Evolutionary conservation across 2,329 filamentous ascomycete genomes (phyloP).

Genomic region (Coleophoma cylindrospora): DNA sequence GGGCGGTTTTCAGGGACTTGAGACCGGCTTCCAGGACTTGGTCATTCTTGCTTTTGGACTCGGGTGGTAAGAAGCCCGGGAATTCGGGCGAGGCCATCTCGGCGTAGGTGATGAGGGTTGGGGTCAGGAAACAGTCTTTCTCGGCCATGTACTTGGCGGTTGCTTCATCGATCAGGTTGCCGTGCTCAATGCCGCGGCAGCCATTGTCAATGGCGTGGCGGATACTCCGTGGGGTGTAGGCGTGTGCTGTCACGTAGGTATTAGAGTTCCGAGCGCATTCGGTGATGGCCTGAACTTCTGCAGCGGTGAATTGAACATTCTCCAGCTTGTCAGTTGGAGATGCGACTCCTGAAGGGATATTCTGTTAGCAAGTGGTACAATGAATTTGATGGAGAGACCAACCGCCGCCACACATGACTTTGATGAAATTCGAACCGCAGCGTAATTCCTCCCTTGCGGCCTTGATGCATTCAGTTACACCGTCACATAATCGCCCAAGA

Average conservation of each 20-base stretch:
- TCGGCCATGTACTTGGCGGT: constrained; percentile 45
- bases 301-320: constrained; percentile 49
- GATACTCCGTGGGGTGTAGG: constrained; percentile 50
- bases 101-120: constrained; percentile 47
- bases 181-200: constrained; percentile 52
- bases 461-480: constrained; percentile 48
- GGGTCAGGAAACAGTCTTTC: constrained; percentile 43
- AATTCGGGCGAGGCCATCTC: constrained; percentile 40
- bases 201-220: constrained; percentile 49
- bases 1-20: constrained; percentile 39
- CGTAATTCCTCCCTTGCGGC: constrained; percentile 49
- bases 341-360: constrained; percentile 34
- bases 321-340: constrained; percentile 49
- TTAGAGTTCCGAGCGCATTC: constrained; percentile 41
- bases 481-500: constrained; percentile 43
- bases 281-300: constrained; percentile 49
- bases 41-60: constrained; percentile 43
- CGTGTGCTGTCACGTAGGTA: constrained; percentile 52
- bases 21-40: constrained; percentile 43
- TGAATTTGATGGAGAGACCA: no score
- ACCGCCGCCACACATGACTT: constrained; percentile 53
- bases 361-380: no score
- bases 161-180: constrained; percentile 56
- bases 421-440: constrained; percentile 54
- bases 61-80: constrained; percentile 36